Evolutionary conservation across 108 stramenopile species (phyloP).

Genomic region (Ochromonas danica): DNA sequence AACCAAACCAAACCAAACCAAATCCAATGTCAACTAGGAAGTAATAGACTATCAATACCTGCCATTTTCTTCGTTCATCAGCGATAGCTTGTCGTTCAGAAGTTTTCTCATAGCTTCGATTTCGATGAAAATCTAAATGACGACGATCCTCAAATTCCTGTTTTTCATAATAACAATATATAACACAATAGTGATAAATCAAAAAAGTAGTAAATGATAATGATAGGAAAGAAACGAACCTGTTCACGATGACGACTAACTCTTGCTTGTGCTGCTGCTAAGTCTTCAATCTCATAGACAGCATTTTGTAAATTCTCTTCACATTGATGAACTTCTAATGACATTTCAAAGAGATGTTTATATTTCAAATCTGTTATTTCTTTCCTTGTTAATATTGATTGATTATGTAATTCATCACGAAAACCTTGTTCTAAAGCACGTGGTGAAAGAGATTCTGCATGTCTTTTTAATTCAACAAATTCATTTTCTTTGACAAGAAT

Average conservation of each 20-base stretch:
- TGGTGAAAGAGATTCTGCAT: background rate
- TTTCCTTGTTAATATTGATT: background rate
- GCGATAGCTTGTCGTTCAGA: conserved; percentile 4
- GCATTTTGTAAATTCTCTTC: background rate
- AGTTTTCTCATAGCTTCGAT: background rate
- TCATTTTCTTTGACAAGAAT: conserved; percentile 6
- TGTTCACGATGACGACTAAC: too few species aligned
- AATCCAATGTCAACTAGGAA: too few species aligned
- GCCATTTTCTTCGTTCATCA: conserved; percentile 24
- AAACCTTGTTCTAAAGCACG: conserved; percentile 28
- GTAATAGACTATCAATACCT: too few species aligned
- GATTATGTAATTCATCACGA: background rate
- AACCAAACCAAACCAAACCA: too few species aligned
- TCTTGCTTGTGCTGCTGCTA: background rate
- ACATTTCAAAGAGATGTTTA: background rate
- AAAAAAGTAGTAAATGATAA: background rate
- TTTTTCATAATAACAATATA: background rate
- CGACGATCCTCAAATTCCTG: conserved; percentile 19
- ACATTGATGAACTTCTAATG: background rate
- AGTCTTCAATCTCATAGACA: conserved; percentile 22
- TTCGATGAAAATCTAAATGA: background rate
- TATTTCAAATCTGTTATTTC: conserved; percentile 22
- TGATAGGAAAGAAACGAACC: too few species aligned
- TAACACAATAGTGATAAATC: background rate
- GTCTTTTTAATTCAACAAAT: background rate